A percentile compares a stretch with the other conserved stretches of the same genome.
These are phyloP conservation scores for Mycena venus DNA, from an alignment of 768 basidiomycete species.

Conservation along the genomic window DNA sequence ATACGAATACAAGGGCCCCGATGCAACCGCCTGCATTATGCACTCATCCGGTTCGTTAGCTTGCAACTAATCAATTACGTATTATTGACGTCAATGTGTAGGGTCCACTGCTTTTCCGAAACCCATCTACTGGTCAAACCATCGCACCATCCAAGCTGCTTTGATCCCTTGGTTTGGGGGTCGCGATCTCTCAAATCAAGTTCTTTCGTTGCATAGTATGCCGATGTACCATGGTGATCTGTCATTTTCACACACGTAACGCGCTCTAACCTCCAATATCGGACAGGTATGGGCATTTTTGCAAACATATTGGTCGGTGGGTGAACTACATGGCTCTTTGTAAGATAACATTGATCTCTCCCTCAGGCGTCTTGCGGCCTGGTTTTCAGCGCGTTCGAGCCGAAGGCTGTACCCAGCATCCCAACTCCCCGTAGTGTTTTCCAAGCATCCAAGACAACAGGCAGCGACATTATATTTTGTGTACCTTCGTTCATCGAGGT, in stretches of 20 bases:
- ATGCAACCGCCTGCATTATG: constrained; percentile 35
- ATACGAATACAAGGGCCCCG: constrained; percentile 15
- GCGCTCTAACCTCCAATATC: constrained; percentile 27
- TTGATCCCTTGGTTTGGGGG: constrained; percentile 39
- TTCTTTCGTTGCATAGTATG: constrained; percentile 42
- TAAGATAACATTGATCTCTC: constrained; percentile 4
- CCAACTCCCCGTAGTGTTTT: constrained; percentile 42
- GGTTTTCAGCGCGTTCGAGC: constrained; percentile 39
- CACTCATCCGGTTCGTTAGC: constrained; percentile 47
- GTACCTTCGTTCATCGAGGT: constrained; percentile 49
- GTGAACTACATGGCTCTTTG: constrained; percentile 36
- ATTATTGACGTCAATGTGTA: neutral
- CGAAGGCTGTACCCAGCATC: constrained; percentile 37
- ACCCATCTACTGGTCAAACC: constrained; percentile 36
- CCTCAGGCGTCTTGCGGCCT: constrained; percentile 40
- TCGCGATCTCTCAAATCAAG: constrained; percentile 37
- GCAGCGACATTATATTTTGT: constrained; percentile 40
- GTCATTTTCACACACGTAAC: neutral
- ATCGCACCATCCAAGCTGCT: constrained; percentile 23
- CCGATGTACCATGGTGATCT: constrained; percentile 46
- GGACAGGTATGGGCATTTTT: neutral
- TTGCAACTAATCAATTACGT: neutral
- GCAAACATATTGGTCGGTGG: neutral
- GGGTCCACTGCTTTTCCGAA: constrained; percentile 46
- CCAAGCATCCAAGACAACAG: constrained; percentile 32